Conservation (phyloP, 441 rosid species). For the Eutrema salsugineum region DNA sequence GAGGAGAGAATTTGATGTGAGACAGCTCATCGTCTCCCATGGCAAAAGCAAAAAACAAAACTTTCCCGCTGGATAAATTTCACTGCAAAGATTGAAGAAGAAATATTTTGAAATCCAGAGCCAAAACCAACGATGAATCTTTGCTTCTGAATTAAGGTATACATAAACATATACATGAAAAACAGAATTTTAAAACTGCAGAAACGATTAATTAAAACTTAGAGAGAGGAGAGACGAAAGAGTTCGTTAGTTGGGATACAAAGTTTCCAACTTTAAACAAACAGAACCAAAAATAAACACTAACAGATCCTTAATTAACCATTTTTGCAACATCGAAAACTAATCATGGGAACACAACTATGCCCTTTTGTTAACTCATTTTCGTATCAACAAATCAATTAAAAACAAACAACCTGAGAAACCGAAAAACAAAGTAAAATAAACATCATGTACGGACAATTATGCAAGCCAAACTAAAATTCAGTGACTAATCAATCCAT, state of each 20-base stretch:
- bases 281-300: conserved; percentile 34
- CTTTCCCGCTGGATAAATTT: conserved; percentile 21
- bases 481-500: neutral
- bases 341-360: conserved; percentile 9
- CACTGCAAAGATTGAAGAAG: conserved; percentile 35
- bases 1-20: conserved; percentile 37
- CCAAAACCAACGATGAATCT: neutral
- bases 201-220: conserved; percentile 15
- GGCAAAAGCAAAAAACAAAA: conserved; percentile 1
- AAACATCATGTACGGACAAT: neutral
- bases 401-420: conserved; percentile 1
- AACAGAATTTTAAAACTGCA: conserved; percentile 26
- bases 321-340: conserved; percentile 24
- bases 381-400: neutral
- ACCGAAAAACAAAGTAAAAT: neutral
- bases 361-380: conserved; percentile 11
- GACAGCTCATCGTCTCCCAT: conserved; percentile 33
- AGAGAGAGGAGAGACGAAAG: neutral
- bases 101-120: conserved; percentile 5
- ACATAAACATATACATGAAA: conserved; percentile 19
- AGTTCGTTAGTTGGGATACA: conserved; percentile 30
- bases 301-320: conserved; percentile 35
- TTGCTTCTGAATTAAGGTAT: conserved; percentile 9
- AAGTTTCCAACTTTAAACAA: conserved; percentile 28
- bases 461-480: neutral